phyloP scores from a whole-genome alignment of 140 eudicot species.

The Bidens hawaiensis region DNA sequence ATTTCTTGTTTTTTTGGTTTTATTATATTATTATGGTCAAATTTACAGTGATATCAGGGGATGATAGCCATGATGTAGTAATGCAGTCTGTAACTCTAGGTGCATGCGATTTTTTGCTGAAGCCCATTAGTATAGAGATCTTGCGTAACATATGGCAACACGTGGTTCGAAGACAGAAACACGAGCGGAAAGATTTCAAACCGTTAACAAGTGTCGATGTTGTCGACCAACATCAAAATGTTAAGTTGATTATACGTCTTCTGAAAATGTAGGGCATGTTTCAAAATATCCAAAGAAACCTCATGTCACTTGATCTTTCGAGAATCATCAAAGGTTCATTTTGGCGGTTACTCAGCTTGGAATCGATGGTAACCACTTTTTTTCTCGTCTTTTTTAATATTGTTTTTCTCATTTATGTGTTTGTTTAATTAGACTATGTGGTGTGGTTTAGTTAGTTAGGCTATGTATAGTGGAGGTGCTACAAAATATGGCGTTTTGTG shows the following conservation, averaged over 20 bases:
- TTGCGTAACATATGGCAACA: slow-evolving; percentile 91
- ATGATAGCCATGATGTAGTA: slow-evolving; percentile 58
- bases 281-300: slow-evolving; percentile 62
- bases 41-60: slow-evolving; percentile 88
- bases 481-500: too few relatives aligned
- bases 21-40: neutral
- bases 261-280: slow-evolving; percentile 63
- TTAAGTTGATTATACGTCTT: slow-evolving; percentile 48
- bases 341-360: slow-evolving; percentile 89
- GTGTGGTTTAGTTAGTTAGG: too few relatives aligned
- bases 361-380: slow-evolving; percentile 72
- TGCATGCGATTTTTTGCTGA: slow-evolving; percentile 85
- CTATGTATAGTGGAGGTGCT: too few relatives aligned
- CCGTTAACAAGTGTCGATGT: slow-evolving; percentile 54
- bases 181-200: slow-evolving; percentile 65
- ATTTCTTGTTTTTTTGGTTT: neutral
- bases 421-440: too few relatives aligned
- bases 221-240: slow-evolving; percentile 46
- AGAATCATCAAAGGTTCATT: slow-evolving; percentile 85
- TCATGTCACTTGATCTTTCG: slow-evolving; percentile 92
- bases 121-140: slow-evolving; percentile 78
- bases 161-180: slow-evolving; percentile 65
- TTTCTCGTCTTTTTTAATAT: neutral
- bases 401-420: neutral
- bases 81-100: slow-evolving; percentile 92